These are phyloP conservation scores for Saccharomyces hybrid DNA, from an alignment of 1,139 yeast genomes.

Conservation along the genomic window DNA sequence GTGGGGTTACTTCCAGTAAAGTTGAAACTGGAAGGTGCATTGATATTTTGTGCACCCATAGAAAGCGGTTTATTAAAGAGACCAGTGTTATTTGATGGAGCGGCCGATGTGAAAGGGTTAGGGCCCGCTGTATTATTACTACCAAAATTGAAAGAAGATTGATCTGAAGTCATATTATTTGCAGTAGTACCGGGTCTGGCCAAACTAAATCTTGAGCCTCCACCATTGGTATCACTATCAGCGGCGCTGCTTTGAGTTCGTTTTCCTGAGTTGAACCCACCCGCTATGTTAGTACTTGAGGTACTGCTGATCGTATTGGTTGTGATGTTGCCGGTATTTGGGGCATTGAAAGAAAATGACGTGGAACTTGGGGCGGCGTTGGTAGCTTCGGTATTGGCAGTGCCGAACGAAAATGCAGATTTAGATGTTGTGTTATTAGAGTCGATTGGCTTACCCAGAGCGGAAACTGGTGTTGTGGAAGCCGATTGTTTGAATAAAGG, in stretches of 20 bases:
- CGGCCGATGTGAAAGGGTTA: not conserved
- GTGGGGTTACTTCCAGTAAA: not conserved
- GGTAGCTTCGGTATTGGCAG: constrained; percentile 3
- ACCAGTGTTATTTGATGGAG: not conserved
- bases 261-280: constrained; percentile 5
- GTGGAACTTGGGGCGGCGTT: not conserved
- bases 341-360: constrained; percentile 2
- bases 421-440: constrained; percentile 1
- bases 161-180: constrained; percentile 1
- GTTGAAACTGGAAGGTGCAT: not conserved
- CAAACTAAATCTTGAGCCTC: not conserved
- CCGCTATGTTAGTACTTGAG: not conserved
- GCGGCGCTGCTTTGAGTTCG: not conserved
- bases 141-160: constrained; percentile 1
- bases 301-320: not conserved
- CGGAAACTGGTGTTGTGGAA: constrained; percentile 2
- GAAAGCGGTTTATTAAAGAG: not conserved
- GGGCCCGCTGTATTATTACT: not conserved
- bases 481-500: not conserved
- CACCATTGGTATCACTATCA: not conserved
- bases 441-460: constrained; percentile 3
- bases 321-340: not conserved
- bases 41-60: not conserved
- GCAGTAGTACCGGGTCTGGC: not conserved
- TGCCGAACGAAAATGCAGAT: constrained; percentile 11